Evolutionary conservation across 345 rosid genomes (phyloP), one percentile per base, ranked within the genome.

Genomic region (Euphorbia tirucalli): DNA sequence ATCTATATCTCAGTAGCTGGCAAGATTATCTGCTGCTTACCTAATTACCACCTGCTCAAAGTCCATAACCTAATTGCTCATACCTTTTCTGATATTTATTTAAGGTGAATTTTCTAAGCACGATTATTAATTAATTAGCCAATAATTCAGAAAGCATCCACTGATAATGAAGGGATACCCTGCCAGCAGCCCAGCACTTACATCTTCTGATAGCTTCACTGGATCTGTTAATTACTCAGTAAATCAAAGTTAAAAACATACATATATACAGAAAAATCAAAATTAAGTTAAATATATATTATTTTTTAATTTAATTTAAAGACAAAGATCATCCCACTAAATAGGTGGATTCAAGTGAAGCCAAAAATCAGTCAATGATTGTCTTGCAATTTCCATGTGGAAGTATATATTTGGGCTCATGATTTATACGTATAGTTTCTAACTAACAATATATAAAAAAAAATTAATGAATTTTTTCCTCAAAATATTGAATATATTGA

Each of bases 291-390:
- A n/a, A n/a, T n/a, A n/a, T n/a, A n/a, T n/a, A 14, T 3, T 25
- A 0, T 35, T 49, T 11, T 18, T 49, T 15, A 31, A 35, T 9
- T 52, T 50, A 35, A 21, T 54, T 56, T 8, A 28, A 7, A 35
- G 32, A 55, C 24, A 35, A 31, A 55, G 37, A 35, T 32, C 39
- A 68, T 56, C 39, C 46, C 52, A 27, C 11, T 15, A 3, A 3
- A 49, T 0, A 74, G 70, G 69, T 37, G 52, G 52, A 46, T 46
- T 46, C 14, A 8, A 13, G 19, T 46, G 67, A 66, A 69, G 76
- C 82, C 87, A 81, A 81, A 75, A 75, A 46, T 35, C 56, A 72
- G 63, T 27, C 66, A 10, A 79, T 79, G 66, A 81, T 77, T 79
- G 78, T 11, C 30, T 48, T 62, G 72, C 82, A 52, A 68, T 58